phyloP scores from a whole-genome alignment of 176 grass and related monocot species.

The Phoenix dactylifera region DNA sequence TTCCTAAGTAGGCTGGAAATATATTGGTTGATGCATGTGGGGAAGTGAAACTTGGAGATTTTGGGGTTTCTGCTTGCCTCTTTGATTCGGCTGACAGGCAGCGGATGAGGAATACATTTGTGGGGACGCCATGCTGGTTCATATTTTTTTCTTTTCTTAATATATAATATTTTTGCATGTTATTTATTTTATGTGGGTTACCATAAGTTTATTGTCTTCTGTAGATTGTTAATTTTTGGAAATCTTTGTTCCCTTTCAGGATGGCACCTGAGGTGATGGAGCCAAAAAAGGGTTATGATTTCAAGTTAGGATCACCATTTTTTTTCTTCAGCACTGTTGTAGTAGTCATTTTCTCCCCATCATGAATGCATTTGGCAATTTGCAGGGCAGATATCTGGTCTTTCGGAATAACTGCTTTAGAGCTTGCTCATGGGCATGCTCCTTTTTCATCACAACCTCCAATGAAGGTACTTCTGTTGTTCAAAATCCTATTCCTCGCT shows the following conservation, averaged over 20 bases:
- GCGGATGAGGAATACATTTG: conserved; percentile 84
- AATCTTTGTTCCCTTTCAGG: conserved; percentile 21
- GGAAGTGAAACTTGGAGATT: conserved; percentile 89
- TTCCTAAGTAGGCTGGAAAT: conserved; percentile 76
- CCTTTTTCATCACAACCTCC: conserved; percentile 96
- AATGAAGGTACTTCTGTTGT: conserved; percentile 59
- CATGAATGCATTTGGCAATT: conserved; percentile 17
- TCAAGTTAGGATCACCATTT: conserved; percentile 48
- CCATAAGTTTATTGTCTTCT: no score
- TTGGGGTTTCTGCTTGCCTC: conserved; percentile 96
- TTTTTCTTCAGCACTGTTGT: background rate
- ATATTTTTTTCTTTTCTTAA: background rate
- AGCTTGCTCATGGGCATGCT: conserved; percentile 96
- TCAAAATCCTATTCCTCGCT: background rate
- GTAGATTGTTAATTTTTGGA: no score
- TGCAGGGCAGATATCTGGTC: conserved; percentile 98
- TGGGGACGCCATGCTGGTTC: conserved; percentile 96
- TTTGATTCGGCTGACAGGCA: conserved; percentile 88
- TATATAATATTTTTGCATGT: background rate
- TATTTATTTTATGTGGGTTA: background rate
- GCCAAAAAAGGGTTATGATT: conserved; percentile 89
- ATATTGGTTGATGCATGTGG: conserved; percentile 73
- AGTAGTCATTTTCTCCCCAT: conserved; percentile 8
- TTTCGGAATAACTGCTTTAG: conserved; percentile 96
- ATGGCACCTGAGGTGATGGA: conserved; percentile 98